Conservation (phyloP, 2,329 filamentous ascomycete genomes). For the Annulohypoxylon truncatum region DNA sequence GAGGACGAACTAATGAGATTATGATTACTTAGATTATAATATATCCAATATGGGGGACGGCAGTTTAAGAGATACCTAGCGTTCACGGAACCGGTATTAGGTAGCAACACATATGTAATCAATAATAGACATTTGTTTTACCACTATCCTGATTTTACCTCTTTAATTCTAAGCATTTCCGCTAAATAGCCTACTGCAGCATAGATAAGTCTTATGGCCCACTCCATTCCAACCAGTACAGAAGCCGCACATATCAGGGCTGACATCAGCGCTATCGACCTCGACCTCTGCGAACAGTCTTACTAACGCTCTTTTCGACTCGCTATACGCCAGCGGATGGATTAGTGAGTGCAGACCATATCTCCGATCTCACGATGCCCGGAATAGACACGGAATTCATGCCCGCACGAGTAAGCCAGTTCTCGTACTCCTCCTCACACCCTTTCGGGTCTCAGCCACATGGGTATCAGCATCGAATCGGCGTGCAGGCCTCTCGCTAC, state of each 20-base stretch:
- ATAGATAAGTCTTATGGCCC: slow-evolving; percentile 4
- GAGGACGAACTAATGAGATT: slow-evolving; percentile 29
- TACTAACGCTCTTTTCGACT: background rate
- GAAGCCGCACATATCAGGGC: slow-evolving; percentile 11
- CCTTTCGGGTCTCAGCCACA: slow-evolving; percentile 18
- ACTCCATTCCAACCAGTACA: slow-evolving; percentile 9
- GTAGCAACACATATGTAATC: slow-evolving; percentile 10
- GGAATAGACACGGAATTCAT: slow-evolving; percentile 11
- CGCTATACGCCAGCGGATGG: background rate
- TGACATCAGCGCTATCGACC: slow-evolving; percentile 32
- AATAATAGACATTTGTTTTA: slow-evolving; percentile 14
- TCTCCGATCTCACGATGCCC: slow-evolving; percentile 10
- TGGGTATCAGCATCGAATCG: slow-evolving; percentile 7
- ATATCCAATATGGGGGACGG: background rate
- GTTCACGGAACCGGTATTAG: background rate
- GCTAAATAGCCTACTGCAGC: slow-evolving; percentile 16
- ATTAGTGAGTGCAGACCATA: background rate
- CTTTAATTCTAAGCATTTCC: background rate
- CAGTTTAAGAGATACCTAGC: background rate
- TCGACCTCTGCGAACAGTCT: slow-evolving; percentile 8
- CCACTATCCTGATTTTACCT: background rate
- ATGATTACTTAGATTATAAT: slow-evolving; percentile 16
- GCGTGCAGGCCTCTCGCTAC: background rate
- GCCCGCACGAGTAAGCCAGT: slow-evolving; percentile 14
- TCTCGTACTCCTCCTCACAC: slow-evolving; percentile 3